Evolutionary conservation across 805 yeast genomes (phyloP).

Genomic region (Komagataella phaffii): DNA sequence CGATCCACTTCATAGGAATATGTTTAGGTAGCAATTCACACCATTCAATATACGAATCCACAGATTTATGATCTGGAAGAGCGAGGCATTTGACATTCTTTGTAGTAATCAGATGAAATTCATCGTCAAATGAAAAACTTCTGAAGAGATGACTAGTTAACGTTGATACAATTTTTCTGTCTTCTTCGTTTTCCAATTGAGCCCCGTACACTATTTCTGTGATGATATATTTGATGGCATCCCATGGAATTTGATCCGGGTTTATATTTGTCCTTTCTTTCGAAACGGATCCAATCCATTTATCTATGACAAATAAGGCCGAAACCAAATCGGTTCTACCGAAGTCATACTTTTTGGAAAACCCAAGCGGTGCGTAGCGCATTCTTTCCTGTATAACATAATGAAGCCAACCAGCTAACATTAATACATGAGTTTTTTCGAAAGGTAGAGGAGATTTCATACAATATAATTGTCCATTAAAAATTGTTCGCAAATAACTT

Average conservation of each 20-base stretch:
- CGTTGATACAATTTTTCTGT: constrained; percentile 20
- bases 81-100: background rate
- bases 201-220: constrained; percentile 56
- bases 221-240: constrained; percentile 30
- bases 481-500: background rate
- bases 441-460: constrained; percentile 16
- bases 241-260: constrained; percentile 42
- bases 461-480: background rate
- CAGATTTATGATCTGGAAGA: background rate
- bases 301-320: constrained; percentile 29
- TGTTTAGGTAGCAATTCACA: constrained; percentile 14
- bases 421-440: constrained; percentile 33
- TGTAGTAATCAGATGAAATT: background rate
- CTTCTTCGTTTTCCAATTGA: constrained; percentile 30
- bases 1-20: constrained; percentile 21
- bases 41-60: background rate
- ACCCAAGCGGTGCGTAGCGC: constrained; percentile 51
- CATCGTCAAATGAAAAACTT: background rate
- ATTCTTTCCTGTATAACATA: constrained; percentile 44
- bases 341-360: constrained; percentile 48
- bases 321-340: constrained; percentile 58
- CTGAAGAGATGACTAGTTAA: constrained; percentile 27
- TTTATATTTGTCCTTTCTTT: constrained; percentile 21
- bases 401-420: constrained; percentile 60
- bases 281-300: constrained; percentile 13